phyloP scores from a whole-genome alignment of 108 stramenopile species.

The Seminavis robusta region DNA sequence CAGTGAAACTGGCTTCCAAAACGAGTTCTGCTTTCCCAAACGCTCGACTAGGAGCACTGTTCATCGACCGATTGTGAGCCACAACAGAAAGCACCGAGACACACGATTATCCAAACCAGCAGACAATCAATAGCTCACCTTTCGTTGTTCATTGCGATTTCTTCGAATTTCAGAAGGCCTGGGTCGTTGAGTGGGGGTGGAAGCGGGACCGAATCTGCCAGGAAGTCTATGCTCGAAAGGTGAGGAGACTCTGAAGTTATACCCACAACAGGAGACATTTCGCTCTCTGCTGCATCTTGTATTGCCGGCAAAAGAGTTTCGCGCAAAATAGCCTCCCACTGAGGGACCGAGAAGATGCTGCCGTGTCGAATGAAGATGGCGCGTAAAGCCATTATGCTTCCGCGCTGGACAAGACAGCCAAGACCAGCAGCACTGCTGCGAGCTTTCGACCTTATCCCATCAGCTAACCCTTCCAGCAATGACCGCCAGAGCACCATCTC shows the following conservation, averaged over 20 bases:
- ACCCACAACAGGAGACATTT: slow-evolving; percentile 54
- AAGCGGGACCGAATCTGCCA: slow-evolving; percentile 51
- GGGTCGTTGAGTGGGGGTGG: slow-evolving; percentile 71
- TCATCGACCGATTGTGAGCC: background rate
- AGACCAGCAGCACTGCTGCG: slow-evolving; percentile 64
- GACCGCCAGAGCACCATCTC: slow-evolving; percentile 87
- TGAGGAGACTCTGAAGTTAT: slow-evolving; percentile 82
- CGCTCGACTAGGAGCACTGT: slow-evolving; percentile 40
- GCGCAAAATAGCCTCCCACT: slow-evolving; percentile 55
- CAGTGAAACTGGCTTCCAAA: slow-evolving; percentile 85
- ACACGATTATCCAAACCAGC: background rate
- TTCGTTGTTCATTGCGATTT: slow-evolving; percentile 48
- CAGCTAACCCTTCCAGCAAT: slow-evolving; percentile 77
- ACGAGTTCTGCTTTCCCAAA: slow-evolving; percentile 78
- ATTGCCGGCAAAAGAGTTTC: slow-evolving; percentile 70
- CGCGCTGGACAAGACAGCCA: slow-evolving; percentile 80
- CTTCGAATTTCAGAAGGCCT: slow-evolving; percentile 58
- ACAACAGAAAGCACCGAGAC: background rate
- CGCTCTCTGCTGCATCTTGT: slow-evolving; percentile 58
- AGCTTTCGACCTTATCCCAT: slow-evolving; percentile 54
- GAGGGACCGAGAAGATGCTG: slow-evolving; percentile 48
- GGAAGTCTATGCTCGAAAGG: slow-evolving; percentile 76
- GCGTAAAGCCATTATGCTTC: slow-evolving; percentile 73
- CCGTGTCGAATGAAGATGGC: slow-evolving; percentile 86
- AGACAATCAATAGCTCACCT: too few species aligned